Base-by-base conservation (phyloP, 2,329 filamentous ascomycete species). In the Neopestalotiopsis sp. region DNA sequence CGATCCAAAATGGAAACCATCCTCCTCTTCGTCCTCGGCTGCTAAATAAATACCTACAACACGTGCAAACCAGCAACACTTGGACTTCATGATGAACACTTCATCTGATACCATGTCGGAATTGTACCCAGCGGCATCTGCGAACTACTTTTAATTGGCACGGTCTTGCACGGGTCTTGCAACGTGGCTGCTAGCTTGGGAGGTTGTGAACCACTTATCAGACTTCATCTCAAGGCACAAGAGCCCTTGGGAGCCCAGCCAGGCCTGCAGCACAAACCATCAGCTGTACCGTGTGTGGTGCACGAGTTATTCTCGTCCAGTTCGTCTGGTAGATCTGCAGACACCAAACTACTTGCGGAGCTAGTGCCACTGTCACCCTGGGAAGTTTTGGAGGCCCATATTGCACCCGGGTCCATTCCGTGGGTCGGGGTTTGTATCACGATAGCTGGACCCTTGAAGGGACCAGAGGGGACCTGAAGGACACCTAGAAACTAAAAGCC, bases 81-180 rank as follows among this genome's bases (percentile, higher is more conserved):
- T 24, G 45, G 45, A 52, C 45, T 52, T 52, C 45, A 17, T 52
- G 17, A 9, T 52, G 45, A 52, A 38, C 34, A 38, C 45, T 52
- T 49, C 13, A 14, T 49, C 42, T 20, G 20, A 52, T 52, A 52
- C 45, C 45, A 52, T 52, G 45, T 52, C 45, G 34, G 34, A 7
- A 38, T 7, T 52, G 45, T 52, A 52, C 45, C 45, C 45, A 52
- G 17, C 45, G 2, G 5, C 45, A 20, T n/a, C 45, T 9, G 24
- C 24, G 24, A 28, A 38, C 34, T 10, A 38, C 34, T 10, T 38
- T 38, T 38, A 38, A 52, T 52, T 52, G 45, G 45, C 45, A 52
- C 45, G 45, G 45, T 52, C 45, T 52, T 52, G 45, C 45, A 52
- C 45, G 45, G 45, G 45, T 52, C 45, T 52, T 52, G 45, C 45